A percentile compares a stretch with the other conserved stretches of the same genome.
These are phyloP conservation scores for Dipteronia dyeriana DNA, from an alignment of 345 rosid species.

Conservation along the genomic window DNA sequence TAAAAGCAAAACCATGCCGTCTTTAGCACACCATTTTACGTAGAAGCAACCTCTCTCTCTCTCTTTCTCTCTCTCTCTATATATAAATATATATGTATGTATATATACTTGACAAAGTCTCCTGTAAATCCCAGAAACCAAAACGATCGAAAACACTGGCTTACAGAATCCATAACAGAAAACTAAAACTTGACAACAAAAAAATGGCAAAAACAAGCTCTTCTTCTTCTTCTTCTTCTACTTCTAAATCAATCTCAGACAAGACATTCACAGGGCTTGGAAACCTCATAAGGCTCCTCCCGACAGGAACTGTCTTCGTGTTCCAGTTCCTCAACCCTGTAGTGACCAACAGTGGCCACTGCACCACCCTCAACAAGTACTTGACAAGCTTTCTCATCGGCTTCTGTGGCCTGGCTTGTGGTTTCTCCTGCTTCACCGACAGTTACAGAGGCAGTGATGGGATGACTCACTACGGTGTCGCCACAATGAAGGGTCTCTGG, in stretches of 20 bases:
- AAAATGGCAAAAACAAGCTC: conserved; percentile 17
- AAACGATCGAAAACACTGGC: neutral
- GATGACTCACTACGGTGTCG: conserved; percentile 56
- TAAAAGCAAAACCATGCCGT: conserved; percentile 23
- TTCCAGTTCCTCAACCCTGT: conserved; percentile 85
- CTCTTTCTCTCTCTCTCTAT: neutral
- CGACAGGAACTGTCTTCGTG: conserved; percentile 82
- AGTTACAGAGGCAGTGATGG: conserved; percentile 58
- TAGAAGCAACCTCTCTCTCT: conserved; percentile 27
- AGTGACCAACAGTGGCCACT: conserved; percentile 67
- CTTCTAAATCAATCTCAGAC: conserved; percentile 39
- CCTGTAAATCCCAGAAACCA: neutral
- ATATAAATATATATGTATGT: too few relatives aligned
- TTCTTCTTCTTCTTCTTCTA: conserved; percentile 20
- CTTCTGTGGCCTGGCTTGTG: conserved; percentile 68
- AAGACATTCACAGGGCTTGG: conserved; percentile 55
- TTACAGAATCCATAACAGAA: neutral
- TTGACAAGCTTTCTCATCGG: conserved; percentile 51
- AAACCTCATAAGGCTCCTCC: conserved; percentile 81
- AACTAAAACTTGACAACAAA: neutral
- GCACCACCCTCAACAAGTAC: conserved; percentile 53
- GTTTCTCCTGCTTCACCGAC: conserved; percentile 72
- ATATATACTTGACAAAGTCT: neutral
- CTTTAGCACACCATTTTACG: conserved; percentile 18
- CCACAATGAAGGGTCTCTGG: conserved; percentile 63